Conservation (phyloP, 2,329 filamentous ascomycete species). For the Sarocladium brachiariae region DNA sequence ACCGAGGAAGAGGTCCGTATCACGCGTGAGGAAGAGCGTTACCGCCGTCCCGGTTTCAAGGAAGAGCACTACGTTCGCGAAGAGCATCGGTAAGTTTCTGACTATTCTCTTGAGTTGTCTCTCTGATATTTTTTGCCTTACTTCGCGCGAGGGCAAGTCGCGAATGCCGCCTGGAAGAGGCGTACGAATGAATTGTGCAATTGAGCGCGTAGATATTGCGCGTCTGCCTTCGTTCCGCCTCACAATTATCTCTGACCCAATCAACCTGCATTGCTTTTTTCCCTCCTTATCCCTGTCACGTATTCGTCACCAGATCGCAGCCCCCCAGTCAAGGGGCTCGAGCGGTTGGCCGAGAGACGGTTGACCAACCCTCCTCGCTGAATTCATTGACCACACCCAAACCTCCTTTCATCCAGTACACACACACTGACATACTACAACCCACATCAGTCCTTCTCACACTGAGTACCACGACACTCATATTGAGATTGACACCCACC, state of each 20-base stretch:
- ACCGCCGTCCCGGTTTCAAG: slow-evolving; percentile 63
- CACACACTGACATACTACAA: slow-evolving; percentile 9
- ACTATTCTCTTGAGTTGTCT: slow-evolving; percentile 13
- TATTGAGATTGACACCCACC: slow-evolving; percentile 53
- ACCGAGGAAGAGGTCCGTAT: slow-evolving; percentile 80
- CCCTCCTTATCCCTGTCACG: slow-evolving; percentile 3
- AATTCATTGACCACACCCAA: slow-evolving; percentile 14
- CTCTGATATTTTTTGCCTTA: slow-evolving; percentile 12
- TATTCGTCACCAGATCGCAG: slow-evolving; percentile 8
- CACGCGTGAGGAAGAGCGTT: slow-evolving; percentile 70
- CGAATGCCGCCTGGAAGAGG: background rate
- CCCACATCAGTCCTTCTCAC: slow-evolving; percentile 19
- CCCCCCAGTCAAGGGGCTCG: slow-evolving; percentile 6
- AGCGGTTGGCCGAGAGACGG: slow-evolving; percentile 20
- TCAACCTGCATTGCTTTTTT: slow-evolving; percentile 13
- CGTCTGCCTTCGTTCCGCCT: background rate
- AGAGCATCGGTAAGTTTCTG: slow-evolving; percentile 44
- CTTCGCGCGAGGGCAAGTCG: background rate
- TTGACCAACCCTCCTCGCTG: slow-evolving; percentile 5
- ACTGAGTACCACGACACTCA: slow-evolving; percentile 54
- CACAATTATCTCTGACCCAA: background rate
- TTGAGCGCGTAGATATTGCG: background rate
- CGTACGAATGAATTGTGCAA: background rate
- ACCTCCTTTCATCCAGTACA: slow-evolving; percentile 16
- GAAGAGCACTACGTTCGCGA: slow-evolving; percentile 44